Conservation (phyloP, 2,329 filamentous ascomycete genomes). For the Cladosporium sp. region DNA sequence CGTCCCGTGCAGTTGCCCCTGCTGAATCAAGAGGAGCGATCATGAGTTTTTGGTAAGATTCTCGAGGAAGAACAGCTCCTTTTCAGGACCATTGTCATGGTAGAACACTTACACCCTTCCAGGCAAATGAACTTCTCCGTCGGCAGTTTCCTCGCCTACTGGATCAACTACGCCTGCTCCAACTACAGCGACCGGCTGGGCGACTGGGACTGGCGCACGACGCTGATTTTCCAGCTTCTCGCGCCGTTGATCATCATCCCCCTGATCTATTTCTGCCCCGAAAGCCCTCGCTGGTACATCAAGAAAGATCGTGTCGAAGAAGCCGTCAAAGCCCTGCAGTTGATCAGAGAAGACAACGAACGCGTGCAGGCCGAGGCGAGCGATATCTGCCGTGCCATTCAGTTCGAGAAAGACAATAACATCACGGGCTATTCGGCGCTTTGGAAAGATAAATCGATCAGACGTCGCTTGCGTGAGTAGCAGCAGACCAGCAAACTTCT, state of each 20-base stretch:
- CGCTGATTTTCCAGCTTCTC: slow-evolving; percentile 2
- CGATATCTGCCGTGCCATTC: slow-evolving; percentile 1
- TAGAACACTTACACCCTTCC: background rate
- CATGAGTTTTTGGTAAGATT: slow-evolving; percentile 4
- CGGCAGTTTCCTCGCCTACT: slow-evolving; percentile 2
- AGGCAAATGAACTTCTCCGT: slow-evolving; percentile 2
- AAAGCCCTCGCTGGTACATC: slow-evolving; percentile 3
- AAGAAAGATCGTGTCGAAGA: slow-evolving; percentile 1
- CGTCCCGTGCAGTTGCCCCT: background rate
- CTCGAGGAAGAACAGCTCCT: background rate
- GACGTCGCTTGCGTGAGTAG: background rate
- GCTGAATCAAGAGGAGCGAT: background rate
- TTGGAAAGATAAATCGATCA: background rate
- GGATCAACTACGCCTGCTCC: slow-evolving; percentile 5
- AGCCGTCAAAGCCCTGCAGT: background rate
- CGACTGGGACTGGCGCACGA: slow-evolving; percentile 1
- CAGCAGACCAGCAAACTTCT: background rate
- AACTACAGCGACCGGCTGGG: slow-evolving; percentile 1
- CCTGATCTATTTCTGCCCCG: background rate
- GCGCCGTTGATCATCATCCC: slow-evolving; percentile 3
- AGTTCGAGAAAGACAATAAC: background rate
- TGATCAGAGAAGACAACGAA: background rate
- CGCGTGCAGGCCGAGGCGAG: background rate
- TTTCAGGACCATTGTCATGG: too few species aligned
- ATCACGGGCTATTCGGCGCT: background rate